Evolutionary conservation across 768 basidiomycete species (phyloP).

Genomic region (Fibroporia radiculosa): DNA sequence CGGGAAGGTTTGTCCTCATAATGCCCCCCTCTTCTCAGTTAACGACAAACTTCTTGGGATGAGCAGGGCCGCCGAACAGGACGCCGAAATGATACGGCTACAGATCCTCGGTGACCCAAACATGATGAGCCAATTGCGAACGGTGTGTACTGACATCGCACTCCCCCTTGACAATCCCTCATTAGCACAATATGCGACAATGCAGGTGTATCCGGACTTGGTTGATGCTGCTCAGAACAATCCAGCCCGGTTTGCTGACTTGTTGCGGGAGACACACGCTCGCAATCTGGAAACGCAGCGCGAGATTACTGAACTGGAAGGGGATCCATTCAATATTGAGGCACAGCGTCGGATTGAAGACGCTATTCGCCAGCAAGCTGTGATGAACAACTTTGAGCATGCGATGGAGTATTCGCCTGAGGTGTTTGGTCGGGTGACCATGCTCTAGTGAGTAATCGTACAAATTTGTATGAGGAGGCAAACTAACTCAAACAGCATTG

Average conservation of each 20-base stretch:
- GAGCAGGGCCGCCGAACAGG: slow-evolving; percentile 60
- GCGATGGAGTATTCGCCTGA: slow-evolving; percentile 93
- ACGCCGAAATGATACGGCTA: slow-evolving; percentile 85
- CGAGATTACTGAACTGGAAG: slow-evolving; percentile 64
- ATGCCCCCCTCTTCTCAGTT: neutral
- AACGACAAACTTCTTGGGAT: neutral
- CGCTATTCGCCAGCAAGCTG: slow-evolving; percentile 80
- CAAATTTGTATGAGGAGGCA: neutral
- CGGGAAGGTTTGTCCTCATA: slow-evolving; percentile 31
- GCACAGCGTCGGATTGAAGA: slow-evolving; percentile 93
- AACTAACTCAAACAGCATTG: slow-evolving; percentile 53
- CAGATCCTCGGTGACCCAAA: slow-evolving; percentile 80
- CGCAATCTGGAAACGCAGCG: slow-evolving; percentile 49
- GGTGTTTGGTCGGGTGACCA: slow-evolving; percentile 86
- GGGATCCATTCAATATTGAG: slow-evolving; percentile 87
- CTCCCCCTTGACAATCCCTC: neutral
- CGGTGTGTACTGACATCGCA: slow-evolving; percentile 30
- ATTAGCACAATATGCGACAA: neutral
- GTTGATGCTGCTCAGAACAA: slow-evolving; percentile 62
- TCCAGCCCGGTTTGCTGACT: slow-evolving; percentile 67
- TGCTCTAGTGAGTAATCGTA: slow-evolving; percentile 80
- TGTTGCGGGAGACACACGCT: slow-evolving; percentile 54
- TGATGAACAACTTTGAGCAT: slow-evolving; percentile 88
- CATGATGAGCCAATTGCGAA: slow-evolving; percentile 65
- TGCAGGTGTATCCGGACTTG: slow-evolving; percentile 75